Evolutionary conservation across 2,329 filamentous ascomycete species (phyloP).

Genomic region (Colletotrichum echinochloae): DNA sequence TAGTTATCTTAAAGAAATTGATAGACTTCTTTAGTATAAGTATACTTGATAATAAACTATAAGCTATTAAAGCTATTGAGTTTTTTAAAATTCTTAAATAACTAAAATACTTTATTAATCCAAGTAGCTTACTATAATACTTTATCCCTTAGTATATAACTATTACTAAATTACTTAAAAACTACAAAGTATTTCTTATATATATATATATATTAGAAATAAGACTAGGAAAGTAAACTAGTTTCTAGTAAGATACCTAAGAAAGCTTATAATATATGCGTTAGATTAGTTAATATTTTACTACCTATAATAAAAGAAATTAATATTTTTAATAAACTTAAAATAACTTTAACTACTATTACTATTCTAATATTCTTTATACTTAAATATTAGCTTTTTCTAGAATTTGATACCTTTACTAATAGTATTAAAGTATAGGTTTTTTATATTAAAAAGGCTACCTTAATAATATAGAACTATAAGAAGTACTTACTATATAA

Average conservation of each 20-base stretch:
- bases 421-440: neutral
- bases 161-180: neutral
- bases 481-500: neutral
- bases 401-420: neutral
- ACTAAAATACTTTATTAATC: neutral
- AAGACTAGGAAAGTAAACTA: neutral
- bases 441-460: neutral
- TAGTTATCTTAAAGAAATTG: neutral
- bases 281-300: neutral
- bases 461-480: neutral
- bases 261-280: neutral
- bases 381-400: neutral
- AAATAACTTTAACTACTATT: neutral
- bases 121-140: neutral
- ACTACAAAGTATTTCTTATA: neutral
- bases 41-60: neutral
- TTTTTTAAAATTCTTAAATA: neutral
- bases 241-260: neutral
- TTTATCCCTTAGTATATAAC: neutral
- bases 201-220: neutral
- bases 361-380: neutral
- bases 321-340: neutral
- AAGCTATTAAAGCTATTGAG: neutral
- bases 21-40: neutral
- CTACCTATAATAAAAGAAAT: neutral